A percentile compares a stretch with the other conserved stretches of the same genome.
Evolutionary conservation across 345 rosid genomes (phyloP).

Genomic region (Psidium guajava): DNA sequence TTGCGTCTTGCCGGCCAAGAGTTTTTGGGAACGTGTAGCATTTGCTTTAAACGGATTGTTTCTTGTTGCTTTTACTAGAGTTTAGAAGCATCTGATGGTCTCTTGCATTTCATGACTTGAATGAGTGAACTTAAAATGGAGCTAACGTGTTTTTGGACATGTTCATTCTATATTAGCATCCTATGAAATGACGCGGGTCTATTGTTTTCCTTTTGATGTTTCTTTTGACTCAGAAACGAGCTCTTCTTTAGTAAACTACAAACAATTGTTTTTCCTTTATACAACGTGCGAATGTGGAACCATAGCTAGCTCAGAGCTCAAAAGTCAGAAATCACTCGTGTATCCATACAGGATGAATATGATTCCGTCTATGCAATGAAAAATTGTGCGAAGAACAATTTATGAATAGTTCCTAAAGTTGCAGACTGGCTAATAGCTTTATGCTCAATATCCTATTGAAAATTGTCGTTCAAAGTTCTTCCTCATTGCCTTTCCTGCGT

Average conservation of each 20-base stretch:
- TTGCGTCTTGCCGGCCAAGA: not conserved
- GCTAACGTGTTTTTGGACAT: not conserved
- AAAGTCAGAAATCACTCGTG: not conserved
- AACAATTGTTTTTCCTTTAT: not conserved
- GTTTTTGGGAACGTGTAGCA: not conserved
- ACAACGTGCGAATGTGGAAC: not conserved
- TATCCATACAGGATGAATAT: not conserved
- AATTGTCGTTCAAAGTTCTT: slow-evolving; percentile 19
- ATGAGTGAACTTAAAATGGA: not conserved
- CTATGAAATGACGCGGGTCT: not conserved
- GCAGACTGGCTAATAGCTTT: not conserved
- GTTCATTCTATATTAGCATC: not conserved
- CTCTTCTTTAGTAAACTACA: not conserved
- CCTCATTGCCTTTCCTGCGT: slow-evolving; percentile 3
- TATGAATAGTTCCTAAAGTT: not conserved
- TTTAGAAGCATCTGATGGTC: not conserved
- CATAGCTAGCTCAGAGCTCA: not conserved
- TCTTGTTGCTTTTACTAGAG: not conserved
- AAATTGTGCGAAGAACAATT: not conserved
- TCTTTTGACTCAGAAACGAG: not conserved
- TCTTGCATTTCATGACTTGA: not conserved
- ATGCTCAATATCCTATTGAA: slow-evolving; percentile 12
- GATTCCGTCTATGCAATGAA: not conserved
- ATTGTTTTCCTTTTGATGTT: not conserved
- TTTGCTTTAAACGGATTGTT: not conserved